A percentile compares a stretch with the other conserved stretches of the same genome.
phyloP scores from a whole-genome alignment of 2,329 filamentous ascomycete genomes.

The Talaromyces atroroseus region DNA sequence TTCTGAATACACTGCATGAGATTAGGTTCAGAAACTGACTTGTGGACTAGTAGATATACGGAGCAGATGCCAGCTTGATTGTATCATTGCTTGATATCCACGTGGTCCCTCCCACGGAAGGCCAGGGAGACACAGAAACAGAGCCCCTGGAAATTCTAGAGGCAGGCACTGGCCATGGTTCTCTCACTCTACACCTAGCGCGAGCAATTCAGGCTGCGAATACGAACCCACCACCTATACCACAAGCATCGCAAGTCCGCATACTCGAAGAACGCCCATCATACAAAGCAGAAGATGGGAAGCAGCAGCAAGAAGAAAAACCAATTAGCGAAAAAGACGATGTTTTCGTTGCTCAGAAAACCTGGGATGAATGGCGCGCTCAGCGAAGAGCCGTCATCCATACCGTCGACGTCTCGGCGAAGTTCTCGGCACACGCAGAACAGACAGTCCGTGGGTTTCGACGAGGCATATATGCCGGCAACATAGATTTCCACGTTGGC shows the following conservation, averaged over 20 bases:
- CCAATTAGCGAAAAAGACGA: slow-evolving; percentile 8
- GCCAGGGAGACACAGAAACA: slow-evolving; percentile 19
- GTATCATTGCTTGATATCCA: slow-evolving; percentile 72
- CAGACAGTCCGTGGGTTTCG: slow-evolving; percentile 62
- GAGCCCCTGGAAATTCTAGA: slow-evolving; percentile 68
- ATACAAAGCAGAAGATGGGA: slow-evolving; percentile 16
- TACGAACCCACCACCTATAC: slow-evolving; percentile 44
- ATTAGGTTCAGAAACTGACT: slow-evolving; percentile 18
- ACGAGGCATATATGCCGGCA: slow-evolving; percentile 61
- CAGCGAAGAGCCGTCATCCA: slow-evolving; percentile 65
- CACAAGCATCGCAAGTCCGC: slow-evolving; percentile 28
- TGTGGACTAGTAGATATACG: slow-evolving; percentile 55
- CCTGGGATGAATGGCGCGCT: slow-evolving; percentile 44
- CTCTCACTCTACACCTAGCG: slow-evolving; percentile 68
- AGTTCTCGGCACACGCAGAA: slow-evolving; percentile 60
- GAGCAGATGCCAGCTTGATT: slow-evolving; percentile 68
- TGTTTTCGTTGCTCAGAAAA: slow-evolving; percentile 23
- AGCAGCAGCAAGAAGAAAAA: slow-evolving; percentile 17
- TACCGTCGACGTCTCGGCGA: slow-evolving; percentile 61
- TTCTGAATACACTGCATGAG: background rate
- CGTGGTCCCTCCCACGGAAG: slow-evolving; percentile 36
- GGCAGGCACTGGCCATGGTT: slow-evolving; percentile 79
- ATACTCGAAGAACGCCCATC: slow-evolving; percentile 23
- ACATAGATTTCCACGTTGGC: slow-evolving; percentile 69
- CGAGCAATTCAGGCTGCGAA: slow-evolving; percentile 72